Percentiles rank a stretch among this genome's conserved stretches.
Evolutionary conservation across 1,139 yeast species (phyloP).

Genomic region (Nadsonia starkeyi-henricii): DNA sequence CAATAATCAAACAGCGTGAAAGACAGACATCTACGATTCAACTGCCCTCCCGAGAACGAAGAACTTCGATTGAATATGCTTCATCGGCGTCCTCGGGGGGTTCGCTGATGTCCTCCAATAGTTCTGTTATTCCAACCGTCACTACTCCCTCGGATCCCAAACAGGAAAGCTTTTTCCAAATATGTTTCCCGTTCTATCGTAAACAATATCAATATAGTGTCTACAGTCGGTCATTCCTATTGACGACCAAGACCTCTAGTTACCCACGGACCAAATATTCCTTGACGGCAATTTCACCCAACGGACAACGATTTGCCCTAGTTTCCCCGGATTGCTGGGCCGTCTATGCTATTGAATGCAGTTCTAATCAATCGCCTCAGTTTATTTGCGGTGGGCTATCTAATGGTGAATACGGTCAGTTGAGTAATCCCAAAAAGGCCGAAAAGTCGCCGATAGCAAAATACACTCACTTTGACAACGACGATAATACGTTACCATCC

Average conservation of each 20-base stretch:
- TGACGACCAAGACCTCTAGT: conserved; percentile 15
- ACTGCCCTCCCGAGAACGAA: too few species aligned
- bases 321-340: conserved; percentile 61
- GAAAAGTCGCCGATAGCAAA: conserved; percentile 7
- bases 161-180: conserved; percentile 34
- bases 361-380: conserved; percentile 35
- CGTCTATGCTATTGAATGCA: conserved; percentile 39
- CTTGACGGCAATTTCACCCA: conserved; percentile 45
- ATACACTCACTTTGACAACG: conserved; percentile 9
- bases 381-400: conserved; percentile 55
- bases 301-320: conserved; percentile 47
- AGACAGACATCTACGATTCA: too few species aligned
- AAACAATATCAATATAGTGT: conserved; percentile 52
- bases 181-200: conserved; percentile 74
- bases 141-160: neutral
- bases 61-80: too few species aligned
- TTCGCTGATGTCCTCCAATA: too few species aligned
- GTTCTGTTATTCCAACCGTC: too few species aligned
- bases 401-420: conserved; percentile 39
- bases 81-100: too few species aligned
- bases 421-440: conserved; percentile 5
- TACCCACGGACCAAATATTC: conserved; percentile 32
- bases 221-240: conserved; percentile 38
- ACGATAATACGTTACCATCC: conserved; percentile 13
- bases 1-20: too few species aligned